These are phyloP conservation scores for Polytrichum commune DNA, from an alignment of 225 moss, liverwort and hornwort genomes.

Conservation along the genomic window DNA sequence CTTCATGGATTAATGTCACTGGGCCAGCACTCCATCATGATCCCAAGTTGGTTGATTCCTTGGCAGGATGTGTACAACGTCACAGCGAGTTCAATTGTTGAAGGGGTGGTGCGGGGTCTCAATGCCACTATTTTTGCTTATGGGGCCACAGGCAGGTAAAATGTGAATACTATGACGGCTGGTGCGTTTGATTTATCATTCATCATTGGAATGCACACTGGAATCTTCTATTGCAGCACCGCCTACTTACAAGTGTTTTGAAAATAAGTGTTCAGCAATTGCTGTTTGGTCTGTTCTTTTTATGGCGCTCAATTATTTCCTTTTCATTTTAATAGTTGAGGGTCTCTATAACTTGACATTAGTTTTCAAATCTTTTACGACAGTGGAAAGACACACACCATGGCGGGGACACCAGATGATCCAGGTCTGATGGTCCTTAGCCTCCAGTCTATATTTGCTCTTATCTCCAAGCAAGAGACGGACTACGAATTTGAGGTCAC, in stretches of 20 bases:
- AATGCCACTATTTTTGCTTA: conserved; percentile 90
- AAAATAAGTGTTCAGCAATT: too few species aligned
- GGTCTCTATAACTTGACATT: too few species aligned
- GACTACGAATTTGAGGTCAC: conserved; percentile 84
- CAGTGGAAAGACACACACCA: conserved; percentile 90
- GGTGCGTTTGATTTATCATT: background rate
- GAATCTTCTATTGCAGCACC: too few species aligned
- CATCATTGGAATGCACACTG: too few species aligned
- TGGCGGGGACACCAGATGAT: conserved; percentile 87
- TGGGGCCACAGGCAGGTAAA: conserved; percentile 83
- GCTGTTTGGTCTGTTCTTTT: too few species aligned
- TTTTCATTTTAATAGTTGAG: too few species aligned
- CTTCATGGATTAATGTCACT: too few species aligned
- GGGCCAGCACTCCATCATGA: background rate
- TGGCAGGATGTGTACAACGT: conserved; percentile 83
- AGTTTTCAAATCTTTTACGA: background rate
- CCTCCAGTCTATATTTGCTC: conserved; percentile 73
- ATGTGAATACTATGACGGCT: background rate
- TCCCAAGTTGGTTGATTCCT: background rate
- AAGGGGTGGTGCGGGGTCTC: conserved; percentile 79
- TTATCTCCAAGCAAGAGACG: conserved; percentile 69
- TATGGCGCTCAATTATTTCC: too few species aligned
- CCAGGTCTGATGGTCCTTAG: conserved; percentile 89
- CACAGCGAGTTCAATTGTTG: conserved; percentile 76
- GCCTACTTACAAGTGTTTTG: too few species aligned